phyloP scores from a whole-genome alignment of 2,329 filamentous ascomycete species.

The Ascochyta koolunga region DNA sequence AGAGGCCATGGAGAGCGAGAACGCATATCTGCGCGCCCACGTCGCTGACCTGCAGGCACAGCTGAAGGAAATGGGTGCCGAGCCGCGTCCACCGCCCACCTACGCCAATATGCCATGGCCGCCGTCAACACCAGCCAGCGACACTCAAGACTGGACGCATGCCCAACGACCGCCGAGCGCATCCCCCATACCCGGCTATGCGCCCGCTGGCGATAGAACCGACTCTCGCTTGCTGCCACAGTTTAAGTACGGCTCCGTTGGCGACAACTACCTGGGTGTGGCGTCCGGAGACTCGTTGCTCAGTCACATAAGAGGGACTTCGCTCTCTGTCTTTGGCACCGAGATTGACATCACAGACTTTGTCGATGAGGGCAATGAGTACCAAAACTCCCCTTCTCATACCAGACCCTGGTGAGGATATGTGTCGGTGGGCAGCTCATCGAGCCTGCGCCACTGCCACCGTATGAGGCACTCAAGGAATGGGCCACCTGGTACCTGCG shows the following conservation, averaged over 20 bases:
- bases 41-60: constrained; percentile 72
- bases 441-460: constrained; percentile 65
- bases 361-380: constrained; percentile 68
- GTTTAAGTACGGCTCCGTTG: constrained; percentile 55
- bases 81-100: constrained; percentile 59
- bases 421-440: constrained; percentile 62
- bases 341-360: constrained; percentile 80
- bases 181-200: constrained; percentile 36
- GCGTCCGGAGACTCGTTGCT: constrained; percentile 68
- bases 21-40: constrained; percentile 68
- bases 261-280: constrained; percentile 71
- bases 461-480: constrained; percentile 66
- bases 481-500: constrained; percentile 79
- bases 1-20: constrained; percentile 76
- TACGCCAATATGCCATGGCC: constrained; percentile 46
- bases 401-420: constrained; percentile 71
- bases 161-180: constrained; percentile 28
- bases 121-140: constrained; percentile 14
- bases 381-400: constrained; percentile 66
- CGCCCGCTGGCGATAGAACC: constrained; percentile 24
- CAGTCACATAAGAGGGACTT: constrained; percentile 76
- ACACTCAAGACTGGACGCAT: constrained; percentile 32
- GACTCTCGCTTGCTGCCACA: constrained; percentile 48
- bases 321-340: constrained; percentile 77
- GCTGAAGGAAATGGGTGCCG: constrained; percentile 64